Conservation (phyloP, 352 stramenopile genomes). For the Pythium biforme region DNA sequence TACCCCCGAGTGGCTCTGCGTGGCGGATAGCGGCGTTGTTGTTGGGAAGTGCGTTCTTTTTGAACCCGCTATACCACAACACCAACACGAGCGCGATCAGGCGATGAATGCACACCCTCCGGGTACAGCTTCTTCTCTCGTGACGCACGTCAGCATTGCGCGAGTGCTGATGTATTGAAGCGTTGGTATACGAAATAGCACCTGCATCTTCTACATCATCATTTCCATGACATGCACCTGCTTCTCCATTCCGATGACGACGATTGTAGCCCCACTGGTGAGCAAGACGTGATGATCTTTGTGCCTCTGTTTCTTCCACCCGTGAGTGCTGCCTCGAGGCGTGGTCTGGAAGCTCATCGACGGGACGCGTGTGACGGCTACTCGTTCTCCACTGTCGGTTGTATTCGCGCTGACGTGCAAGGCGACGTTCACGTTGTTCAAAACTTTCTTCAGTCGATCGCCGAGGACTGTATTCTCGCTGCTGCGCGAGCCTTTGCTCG, state of each 20-base stretch:
- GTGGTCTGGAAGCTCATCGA: background rate
- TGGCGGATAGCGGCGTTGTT: slow-evolving; percentile 10
- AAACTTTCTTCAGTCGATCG: background rate
- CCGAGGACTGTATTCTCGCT: background rate
- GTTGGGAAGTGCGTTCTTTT: slow-evolving; percentile 9
- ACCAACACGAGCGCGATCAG: too few relatives aligned
- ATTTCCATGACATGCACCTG: background rate
- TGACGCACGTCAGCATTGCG: background rate
- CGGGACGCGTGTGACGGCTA: background rate
- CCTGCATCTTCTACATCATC: background rate
- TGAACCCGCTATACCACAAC: slow-evolving; percentile 8
- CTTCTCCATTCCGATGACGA: background rate
- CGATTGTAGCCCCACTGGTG: background rate
- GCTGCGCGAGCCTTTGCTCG: background rate
- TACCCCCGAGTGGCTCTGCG: slow-evolving; percentile 3
- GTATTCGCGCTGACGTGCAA: slow-evolving; percentile 1
- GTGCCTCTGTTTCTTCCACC: background rate
- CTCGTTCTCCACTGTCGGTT: background rate
- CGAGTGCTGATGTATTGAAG: background rate
- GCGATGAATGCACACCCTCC: too few relatives aligned
- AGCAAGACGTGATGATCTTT: background rate
- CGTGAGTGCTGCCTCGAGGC: background rate
- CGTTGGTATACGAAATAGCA: background rate
- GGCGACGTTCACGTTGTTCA: background rate
- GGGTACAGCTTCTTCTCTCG: too few relatives aligned